Evolutionary conservation across 495 filamentous ascomycete species (phyloP).

Genomic region (Talaromyces wortmannii): DNA sequence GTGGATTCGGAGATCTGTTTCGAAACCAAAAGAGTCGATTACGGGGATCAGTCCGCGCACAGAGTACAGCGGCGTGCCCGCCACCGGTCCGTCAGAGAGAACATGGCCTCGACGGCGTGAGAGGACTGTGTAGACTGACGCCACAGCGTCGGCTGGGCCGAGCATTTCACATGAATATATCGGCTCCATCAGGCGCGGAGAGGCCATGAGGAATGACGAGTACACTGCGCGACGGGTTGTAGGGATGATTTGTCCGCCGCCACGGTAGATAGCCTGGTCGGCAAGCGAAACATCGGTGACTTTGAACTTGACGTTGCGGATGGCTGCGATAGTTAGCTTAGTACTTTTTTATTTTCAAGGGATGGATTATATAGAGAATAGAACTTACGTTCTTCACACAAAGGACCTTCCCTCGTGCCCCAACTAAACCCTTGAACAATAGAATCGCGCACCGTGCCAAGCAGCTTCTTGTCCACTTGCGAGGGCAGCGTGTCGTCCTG

Average conservation of each 20-base stretch:
- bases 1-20: slow-evolving; percentile 93
- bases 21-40: slow-evolving; percentile 95
- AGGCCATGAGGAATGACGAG: slow-evolving; percentile 92
- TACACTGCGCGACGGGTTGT: slow-evolving; percentile 89
- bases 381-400: slow-evolving; percentile 95
- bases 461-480: slow-evolving; percentile 81
- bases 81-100: slow-evolving; percentile 84
- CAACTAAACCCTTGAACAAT: slow-evolving; percentile 94
- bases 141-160: slow-evolving; percentile 84
- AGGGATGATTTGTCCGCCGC: slow-evolving; percentile 95
- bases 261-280: slow-evolving; percentile 83
- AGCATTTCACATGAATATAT: slow-evolving; percentile 89
- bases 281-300: slow-evolving; percentile 87
- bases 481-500: slow-evolving; percentile 93
- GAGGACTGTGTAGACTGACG: slow-evolving; percentile 84
- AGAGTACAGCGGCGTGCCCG: slow-evolving; percentile 89
- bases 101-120: slow-evolving; percentile 87
- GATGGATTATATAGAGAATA: not conserved
- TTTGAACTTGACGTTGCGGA: slow-evolving; percentile 93
- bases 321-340: slow-evolving; percentile 45
- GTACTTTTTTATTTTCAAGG: not conserved
- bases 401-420: slow-evolving; percentile 88
- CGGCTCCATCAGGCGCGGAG: slow-evolving; percentile 92
- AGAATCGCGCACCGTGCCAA: slow-evolving; percentile 82
- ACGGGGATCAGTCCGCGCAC: slow-evolving; percentile 89